Evolutionary conservation across 2,329 filamentous ascomycete genomes (phyloP).

Genomic region (Fusarium temperatum): DNA sequence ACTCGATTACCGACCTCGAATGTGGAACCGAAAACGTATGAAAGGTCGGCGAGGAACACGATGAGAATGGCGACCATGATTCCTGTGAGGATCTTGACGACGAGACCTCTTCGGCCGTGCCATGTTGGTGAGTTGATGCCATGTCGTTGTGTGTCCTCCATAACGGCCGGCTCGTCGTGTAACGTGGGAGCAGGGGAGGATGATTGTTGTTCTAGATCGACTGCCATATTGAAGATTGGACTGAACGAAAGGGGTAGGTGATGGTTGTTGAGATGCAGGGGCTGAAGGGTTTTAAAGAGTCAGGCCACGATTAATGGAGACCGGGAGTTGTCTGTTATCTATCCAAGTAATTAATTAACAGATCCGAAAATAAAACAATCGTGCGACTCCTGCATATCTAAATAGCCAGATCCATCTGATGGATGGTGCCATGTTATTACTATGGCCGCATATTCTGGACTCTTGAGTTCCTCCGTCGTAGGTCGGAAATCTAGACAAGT

Average conservation of each 20-base stretch:
- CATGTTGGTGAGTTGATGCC: constrained; percentile 20
- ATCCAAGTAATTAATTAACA: background rate
- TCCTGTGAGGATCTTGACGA: constrained; percentile 25
- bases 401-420: background rate
- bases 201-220: constrained; percentile 15
- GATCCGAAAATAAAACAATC: background rate
- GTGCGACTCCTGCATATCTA: background rate
- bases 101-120: constrained; percentile 8
- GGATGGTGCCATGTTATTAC: background rate
- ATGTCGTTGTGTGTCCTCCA: background rate
- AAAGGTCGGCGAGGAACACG: constrained; percentile 38
- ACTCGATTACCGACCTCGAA: constrained; percentile 38
- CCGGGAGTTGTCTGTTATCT: background rate
- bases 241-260: background rate
- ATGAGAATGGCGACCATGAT: constrained; percentile 28
- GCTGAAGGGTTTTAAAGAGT: background rate
- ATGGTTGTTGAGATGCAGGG: background rate
- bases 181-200: constrained; percentile 27
- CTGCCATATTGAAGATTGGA: background rate
- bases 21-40: constrained; percentile 48
- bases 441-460: background rate
- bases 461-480: background rate
- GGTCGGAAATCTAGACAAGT: background rate
- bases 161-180: constrained; percentile 6
- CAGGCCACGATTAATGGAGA: background rate